Evolutionary conservation across 2,329 filamentous ascomycete genomes (phyloP).

Genomic region (Aspergillus sp.): DNA sequence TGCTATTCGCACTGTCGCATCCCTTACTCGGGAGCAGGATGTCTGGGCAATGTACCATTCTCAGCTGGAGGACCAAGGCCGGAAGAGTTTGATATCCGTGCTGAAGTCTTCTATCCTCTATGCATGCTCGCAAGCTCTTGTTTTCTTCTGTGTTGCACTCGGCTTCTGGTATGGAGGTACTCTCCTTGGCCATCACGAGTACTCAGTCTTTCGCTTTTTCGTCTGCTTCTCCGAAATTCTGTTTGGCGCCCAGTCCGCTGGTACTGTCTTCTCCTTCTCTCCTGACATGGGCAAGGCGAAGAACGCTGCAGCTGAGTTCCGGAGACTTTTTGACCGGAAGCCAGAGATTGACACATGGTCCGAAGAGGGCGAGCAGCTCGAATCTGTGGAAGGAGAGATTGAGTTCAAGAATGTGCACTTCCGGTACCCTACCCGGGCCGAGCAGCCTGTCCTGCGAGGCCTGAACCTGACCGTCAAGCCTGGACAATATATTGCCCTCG

Average conservation of each 20-base stretch:
- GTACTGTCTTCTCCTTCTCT: slow-evolving; percentile 83
- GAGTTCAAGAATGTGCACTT: slow-evolving; percentile 95
- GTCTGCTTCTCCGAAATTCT: slow-evolving; percentile 84
- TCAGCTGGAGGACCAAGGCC: slow-evolving; percentile 67
- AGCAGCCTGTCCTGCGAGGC: slow-evolving; percentile 88
- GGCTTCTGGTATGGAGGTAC: slow-evolving; percentile 92
- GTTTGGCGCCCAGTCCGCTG: slow-evolving; percentile 89
- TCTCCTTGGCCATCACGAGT: slow-evolving; percentile 70
- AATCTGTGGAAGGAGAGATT: slow-evolving; percentile 70
- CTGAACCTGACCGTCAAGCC: slow-evolving; percentile 60
- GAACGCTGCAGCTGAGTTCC: slow-evolving; percentile 76
- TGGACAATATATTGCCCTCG: slow-evolving; percentile 66
- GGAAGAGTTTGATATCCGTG: slow-evolving; percentile 69
- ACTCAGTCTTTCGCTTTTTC: slow-evolving; percentile 85
- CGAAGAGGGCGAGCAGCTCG: slow-evolving; percentile 63
- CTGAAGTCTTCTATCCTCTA: slow-evolving; percentile 77
- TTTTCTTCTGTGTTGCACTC: slow-evolving; percentile 80
- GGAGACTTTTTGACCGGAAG: slow-evolving; percentile 78
- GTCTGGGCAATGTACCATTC: slow-evolving; percentile 71
- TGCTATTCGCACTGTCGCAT: slow-evolving; percentile 89
- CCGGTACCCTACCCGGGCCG: slow-evolving; percentile 85
- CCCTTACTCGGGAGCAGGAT: slow-evolving; percentile 81
- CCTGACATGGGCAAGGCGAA: slow-evolving; percentile 94
- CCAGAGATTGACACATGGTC: slow-evolving; percentile 84
- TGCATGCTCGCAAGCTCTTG: slow-evolving; percentile 78